A percentile compares a stretch with the other conserved stretches of the same genome.
Evolutionary conservation across 2,329 filamentous ascomycete species (phyloP).

Genomic region (Harringtonia lauricola): DNA sequence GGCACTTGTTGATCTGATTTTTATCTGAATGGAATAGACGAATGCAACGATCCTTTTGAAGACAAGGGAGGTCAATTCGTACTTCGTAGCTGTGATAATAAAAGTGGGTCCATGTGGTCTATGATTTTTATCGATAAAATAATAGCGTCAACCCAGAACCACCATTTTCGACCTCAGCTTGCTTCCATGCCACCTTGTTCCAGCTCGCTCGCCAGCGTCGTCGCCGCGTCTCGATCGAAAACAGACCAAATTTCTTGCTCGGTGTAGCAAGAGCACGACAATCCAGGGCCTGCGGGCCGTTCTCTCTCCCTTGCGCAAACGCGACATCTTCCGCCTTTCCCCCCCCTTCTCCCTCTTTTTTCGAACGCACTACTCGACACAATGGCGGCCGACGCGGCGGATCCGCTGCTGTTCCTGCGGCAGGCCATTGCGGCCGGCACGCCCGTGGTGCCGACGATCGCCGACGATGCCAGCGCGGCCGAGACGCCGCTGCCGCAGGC

Average conservation of each 20-base stretch:
- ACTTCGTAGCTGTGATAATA: no score
- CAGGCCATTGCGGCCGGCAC: slow-evolving; percentile 64
- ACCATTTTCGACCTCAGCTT: background rate
- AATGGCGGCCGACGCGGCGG: slow-evolving; percentile 20
- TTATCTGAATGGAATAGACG: no score
- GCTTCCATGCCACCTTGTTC: background rate
- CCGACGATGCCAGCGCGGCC: slow-evolving; percentile 49
- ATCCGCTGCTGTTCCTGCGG: slow-evolving; percentile 75
- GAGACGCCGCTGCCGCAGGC: slow-evolving; percentile 61
- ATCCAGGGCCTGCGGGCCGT: slow-evolving; percentile 7
- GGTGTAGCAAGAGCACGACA: background rate
- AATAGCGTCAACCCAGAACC: background rate
- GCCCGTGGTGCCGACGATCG: slow-evolving; percentile 63
- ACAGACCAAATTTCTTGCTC: background rate
- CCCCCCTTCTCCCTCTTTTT: background rate
- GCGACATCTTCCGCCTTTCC: background rate
- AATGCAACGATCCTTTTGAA: no score
- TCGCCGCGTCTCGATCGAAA: background rate
- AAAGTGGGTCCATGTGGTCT: background rate
- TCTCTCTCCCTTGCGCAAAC: background rate
- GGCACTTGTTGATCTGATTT: no score
- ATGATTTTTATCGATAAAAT: slow-evolving; percentile 7
- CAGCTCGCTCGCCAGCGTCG: background rate
- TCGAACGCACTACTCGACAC: background rate
- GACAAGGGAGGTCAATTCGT: no score